phyloP scores from a whole-genome alignment of 148 eudicot species.

The Agrostemma githago region DNA sequence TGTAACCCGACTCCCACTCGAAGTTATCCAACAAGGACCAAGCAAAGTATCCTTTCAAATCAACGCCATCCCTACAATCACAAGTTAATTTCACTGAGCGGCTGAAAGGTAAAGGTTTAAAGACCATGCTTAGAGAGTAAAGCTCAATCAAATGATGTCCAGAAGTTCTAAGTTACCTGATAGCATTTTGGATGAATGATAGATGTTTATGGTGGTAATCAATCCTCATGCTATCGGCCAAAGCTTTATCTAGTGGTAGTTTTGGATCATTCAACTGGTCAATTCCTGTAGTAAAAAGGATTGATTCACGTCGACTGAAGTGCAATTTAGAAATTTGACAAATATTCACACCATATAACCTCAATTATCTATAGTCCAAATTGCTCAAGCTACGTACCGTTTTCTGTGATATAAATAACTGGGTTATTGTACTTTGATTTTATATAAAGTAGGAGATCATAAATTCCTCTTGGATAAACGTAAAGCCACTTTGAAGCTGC shows the following conservation, averaged over 20 bases:
- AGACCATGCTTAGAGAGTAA: neutral
- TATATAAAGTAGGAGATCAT: slow-evolving; percentile 17
- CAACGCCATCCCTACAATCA: slow-evolving; percentile 25
- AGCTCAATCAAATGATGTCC: neutral
- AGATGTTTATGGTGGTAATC: slow-evolving; percentile 29
- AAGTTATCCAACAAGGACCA: slow-evolving; percentile 37
- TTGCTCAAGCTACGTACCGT: slow-evolving; percentile 17
- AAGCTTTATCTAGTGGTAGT: slow-evolving; percentile 24
- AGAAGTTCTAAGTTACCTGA: slow-evolving; percentile 12
- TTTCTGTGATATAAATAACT: slow-evolving; percentile 29
- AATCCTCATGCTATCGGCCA: slow-evolving; percentile 24
- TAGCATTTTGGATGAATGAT: slow-evolving; percentile 17
- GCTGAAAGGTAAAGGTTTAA: neutral
- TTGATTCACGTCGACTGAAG: neutral
- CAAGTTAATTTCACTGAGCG: neutral
- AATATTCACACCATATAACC: neutral
- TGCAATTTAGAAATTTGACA: neutral
- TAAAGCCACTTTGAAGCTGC: slow-evolving; percentile 41
- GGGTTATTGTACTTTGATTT: slow-evolving; percentile 25
- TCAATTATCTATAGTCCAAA: no score
- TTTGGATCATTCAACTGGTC: slow-evolving; percentile 18
- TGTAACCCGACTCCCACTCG: slow-evolving; percentile 30
- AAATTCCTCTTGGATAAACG: slow-evolving; percentile 38
- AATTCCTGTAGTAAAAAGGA: slow-evolving; percentile 15
- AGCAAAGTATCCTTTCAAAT: slow-evolving; percentile 32